These are phyloP conservation scores for Ceratocystis ficicola DNA, from an alignment of 2,329 filamentous ascomycete species.

Conservation along the genomic window DNA sequence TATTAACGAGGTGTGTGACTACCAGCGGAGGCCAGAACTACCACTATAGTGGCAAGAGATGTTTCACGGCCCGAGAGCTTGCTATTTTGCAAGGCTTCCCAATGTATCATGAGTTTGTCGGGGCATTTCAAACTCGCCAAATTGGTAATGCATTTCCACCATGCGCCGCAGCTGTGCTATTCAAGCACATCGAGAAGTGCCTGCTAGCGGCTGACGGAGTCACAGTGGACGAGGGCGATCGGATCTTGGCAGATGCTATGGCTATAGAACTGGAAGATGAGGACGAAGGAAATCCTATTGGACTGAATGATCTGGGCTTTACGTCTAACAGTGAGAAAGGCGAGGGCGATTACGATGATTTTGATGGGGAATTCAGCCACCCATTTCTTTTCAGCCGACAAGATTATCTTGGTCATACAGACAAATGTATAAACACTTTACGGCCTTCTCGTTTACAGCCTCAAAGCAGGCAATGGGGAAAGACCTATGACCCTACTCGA, in stretches of 20 bases:
- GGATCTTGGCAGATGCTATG: conserved; percentile 19
- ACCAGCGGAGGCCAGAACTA: conserved; percentile 50
- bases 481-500: background rate
- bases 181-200: conserved; percentile 37
- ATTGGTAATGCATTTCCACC: conserved; percentile 74
- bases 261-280: conserved; percentile 17
- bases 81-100: conserved; percentile 62
- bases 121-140: conserved; percentile 42
- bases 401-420: background rate
- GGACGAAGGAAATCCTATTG: background rate
- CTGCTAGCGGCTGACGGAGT: conserved; percentile 35
- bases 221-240: conserved; percentile 11
- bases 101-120: conserved; percentile 43
- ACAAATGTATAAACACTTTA: background rate
- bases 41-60: conserved; percentile 51
- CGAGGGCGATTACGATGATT: background rate
- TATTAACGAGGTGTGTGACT: conserved; percentile 49
- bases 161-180: conserved; percentile 39
- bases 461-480: background rate
- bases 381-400: background rate
- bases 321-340: background rate
- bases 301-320: background rate
- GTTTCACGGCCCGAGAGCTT: conserved; percentile 55
- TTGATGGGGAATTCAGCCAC: background rate
- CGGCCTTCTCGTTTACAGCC: background rate